These are phyloP conservation scores for Adansonia madagascariensis DNA, from an alignment of 441 rosid species.

Conservation along the genomic window DNA sequence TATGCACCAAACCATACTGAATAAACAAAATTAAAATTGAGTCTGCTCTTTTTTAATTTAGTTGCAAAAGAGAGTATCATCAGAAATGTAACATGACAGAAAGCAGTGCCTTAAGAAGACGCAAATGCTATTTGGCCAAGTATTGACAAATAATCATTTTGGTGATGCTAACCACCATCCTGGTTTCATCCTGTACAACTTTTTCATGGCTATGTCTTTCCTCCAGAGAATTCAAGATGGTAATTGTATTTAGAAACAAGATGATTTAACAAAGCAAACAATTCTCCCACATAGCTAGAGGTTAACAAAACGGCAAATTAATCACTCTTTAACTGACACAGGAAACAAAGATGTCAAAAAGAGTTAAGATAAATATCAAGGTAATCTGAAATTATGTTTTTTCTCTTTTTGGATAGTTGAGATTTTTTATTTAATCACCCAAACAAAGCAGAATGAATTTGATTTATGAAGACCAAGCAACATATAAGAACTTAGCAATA, in stretches of 20 bases:
- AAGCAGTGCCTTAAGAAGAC: constrained; percentile 15
- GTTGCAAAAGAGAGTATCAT: constrained; percentile 34
- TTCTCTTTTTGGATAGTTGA: background rate
- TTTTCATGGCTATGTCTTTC: background rate
- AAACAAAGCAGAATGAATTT: background rate
- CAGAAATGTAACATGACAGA: constrained; percentile 29
- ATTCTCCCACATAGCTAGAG: background rate
- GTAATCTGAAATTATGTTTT: background rate
- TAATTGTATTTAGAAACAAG: background rate
- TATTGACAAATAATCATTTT: constrained; percentile 14
- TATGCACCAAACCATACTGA: constrained; percentile 91
- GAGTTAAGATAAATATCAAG: background rate
- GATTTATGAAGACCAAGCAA: background rate
- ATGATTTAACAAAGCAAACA: background rate
- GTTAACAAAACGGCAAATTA: background rate
- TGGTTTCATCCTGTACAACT: background rate
- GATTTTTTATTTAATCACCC: background rate
- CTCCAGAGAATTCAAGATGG: background rate
- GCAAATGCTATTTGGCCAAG: constrained; percentile 3
- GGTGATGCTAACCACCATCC: background rate
- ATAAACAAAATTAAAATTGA: constrained; percentile 40
- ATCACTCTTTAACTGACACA: background rate
- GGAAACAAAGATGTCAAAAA: background rate
- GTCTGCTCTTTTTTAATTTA: background rate
- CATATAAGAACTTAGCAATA: background rate